These are phyloP conservation scores for Aurifilum marmelostoma DNA, from an alignment of 2,329 filamentous ascomycete species.

Conservation along the genomic window DNA sequence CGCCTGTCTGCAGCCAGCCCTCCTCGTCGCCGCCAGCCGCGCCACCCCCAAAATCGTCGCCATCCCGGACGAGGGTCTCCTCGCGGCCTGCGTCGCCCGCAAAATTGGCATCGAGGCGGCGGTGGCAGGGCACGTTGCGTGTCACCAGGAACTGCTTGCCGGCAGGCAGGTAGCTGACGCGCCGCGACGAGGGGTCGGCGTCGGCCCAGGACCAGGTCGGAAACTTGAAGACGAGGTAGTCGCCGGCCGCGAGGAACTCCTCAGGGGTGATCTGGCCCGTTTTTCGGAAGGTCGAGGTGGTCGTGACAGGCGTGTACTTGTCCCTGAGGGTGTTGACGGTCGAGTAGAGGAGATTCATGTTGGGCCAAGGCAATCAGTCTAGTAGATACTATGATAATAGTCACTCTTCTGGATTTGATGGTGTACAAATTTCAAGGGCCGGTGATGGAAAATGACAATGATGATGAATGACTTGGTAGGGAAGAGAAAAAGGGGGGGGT, in stretches of 20 bases:
- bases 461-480: neutral
- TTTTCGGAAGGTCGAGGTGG: constrained; percentile 90
- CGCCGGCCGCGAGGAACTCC: constrained; percentile 92
- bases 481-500: no score
- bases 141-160: constrained; percentile 97
- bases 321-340: constrained; percentile 83
- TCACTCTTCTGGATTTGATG: neutral
- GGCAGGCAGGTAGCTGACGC: constrained; percentile 78
- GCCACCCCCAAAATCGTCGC: constrained; percentile 61
- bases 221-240: constrained; percentile 99
- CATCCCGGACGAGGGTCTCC: constrained; percentile 82
- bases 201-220: constrained; percentile 97
- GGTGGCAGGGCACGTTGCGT: constrained; percentile 90
- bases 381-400: neutral
- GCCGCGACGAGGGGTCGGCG: constrained; percentile 78
- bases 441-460: neutral
- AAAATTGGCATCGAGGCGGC: constrained; percentile 90
- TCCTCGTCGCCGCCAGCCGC: constrained; percentile 68
- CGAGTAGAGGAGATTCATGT: constrained; percentile 20
- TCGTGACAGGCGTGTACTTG: constrained; percentile 83
- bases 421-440: neutral
- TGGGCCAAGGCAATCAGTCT: neutral
- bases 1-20: constrained; percentile 90
- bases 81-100: constrained; percentile 85
- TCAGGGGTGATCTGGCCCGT: constrained; percentile 97